Percentiles rank a stretch among this genome's conserved stretches.
Conservation (phyloP, 768 basidiomycete species). For the Calocera cornea region DNA sequence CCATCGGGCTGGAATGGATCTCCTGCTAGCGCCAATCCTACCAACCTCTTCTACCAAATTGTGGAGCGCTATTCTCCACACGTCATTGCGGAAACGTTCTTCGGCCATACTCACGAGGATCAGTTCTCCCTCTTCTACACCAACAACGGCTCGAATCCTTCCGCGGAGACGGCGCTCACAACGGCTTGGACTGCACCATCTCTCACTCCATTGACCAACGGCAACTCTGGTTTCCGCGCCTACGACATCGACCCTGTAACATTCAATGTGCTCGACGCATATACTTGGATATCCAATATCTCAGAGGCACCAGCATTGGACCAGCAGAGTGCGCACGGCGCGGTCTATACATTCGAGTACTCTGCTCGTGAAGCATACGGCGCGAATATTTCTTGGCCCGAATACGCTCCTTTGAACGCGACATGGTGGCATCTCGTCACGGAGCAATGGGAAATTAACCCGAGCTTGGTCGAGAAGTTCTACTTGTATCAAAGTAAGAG, state of each 20-base stretch:
- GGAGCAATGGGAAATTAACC: conserved; percentile 10
- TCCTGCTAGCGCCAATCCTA: conserved; percentile 28
- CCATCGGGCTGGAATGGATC: conserved; percentile 28
- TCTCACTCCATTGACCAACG: not conserved
- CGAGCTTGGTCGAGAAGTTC: conserved; percentile 7
- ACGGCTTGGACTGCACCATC: conserved; percentile 11
- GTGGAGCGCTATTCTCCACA: conserved; percentile 15
- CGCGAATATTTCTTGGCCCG: not conserved
- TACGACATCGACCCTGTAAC: conserved; percentile 32
- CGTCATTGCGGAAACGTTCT: conserved; percentile 16
- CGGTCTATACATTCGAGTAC: conserved; percentile 16
- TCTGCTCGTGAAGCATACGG: conserved; percentile 17
- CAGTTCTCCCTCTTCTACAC: not conserved
- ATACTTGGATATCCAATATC: not conserved
- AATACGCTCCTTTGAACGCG: conserved; percentile 13
- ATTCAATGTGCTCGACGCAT: conserved; percentile 9
- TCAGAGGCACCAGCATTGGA: not conserved
- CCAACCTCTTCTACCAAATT: conserved; percentile 23
- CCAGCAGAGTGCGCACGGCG: not conserved
- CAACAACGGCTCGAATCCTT: conserved; percentile 14
- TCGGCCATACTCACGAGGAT: conserved; percentile 13
- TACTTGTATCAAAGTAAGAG: conserved; percentile 8
- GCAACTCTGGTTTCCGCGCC: conserved; percentile 19
- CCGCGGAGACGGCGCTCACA: conserved; percentile 16
- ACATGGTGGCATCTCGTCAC: conserved; percentile 28